Base-by-base conservation (phyloP, 2,329 filamentous ascomycete genomes). In the Phialophora tarda region DNA sequence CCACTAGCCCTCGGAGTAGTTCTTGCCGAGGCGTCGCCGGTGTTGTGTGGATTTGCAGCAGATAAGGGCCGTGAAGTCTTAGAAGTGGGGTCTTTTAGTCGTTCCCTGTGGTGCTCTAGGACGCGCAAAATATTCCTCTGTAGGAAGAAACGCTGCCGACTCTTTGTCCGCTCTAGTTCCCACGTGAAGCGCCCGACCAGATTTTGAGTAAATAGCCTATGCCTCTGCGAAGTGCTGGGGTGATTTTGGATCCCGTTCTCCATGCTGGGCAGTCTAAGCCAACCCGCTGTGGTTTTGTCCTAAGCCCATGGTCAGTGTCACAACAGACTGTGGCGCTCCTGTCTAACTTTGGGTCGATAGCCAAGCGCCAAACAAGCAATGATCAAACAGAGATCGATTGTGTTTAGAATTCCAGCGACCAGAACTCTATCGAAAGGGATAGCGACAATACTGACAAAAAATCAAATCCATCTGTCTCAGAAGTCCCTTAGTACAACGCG, bases 261-360 rank as follows among this genome's bases (percentile, higher is more conserved):
- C 68, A 70, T 70, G 57, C 65, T 70, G 68, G 54, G 60, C 50
- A 56, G 57, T 21, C 51, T 23, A 59, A 64, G 59, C 56, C 55
- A 54, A 62, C 62, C 58, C 54, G 58, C 53, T 66, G 59, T 56
- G 44, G n/a, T 48, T 34, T 24, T 38, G 14, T 32, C 30, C 59
- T 60, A 68, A 30, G 55, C 66, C 66, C 66, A 66, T 66, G 17
- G 64, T 69, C 57, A 47, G 56, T 60, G 38, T 47, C 21, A 26
- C 23, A 56, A 17, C n/a, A 50, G 21, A 24, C 6, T 26, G 23
- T 26, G 8, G 53, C 12, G 28, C 7, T 34, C 21, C 14, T n/a
- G 28, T 8, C 26, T 23, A 8, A 14, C 26, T 28, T 28, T 23
- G 10, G 10, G 12, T 8, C 14, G 48, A 28, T 23, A 12, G 48